These are phyloP conservation scores for Crithidia fasciculata DNA, from an alignment of 208 protist species.

Conservation along the genomic window DNA sequence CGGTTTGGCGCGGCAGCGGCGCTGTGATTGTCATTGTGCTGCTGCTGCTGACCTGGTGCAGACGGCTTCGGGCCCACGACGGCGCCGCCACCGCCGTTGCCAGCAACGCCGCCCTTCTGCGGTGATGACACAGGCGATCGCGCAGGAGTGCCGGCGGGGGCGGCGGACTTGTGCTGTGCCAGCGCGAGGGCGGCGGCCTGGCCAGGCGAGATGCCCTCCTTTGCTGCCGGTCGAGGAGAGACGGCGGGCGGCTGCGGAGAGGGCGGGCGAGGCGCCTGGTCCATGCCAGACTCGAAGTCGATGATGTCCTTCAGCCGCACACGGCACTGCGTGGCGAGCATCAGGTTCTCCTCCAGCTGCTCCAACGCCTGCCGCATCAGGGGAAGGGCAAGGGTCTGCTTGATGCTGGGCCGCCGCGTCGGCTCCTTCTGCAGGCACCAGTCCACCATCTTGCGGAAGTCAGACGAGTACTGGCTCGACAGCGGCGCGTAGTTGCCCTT, in stretches of 20 bases:
- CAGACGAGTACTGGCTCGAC: slow-evolving; percentile 77
- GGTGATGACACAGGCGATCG: slow-evolving; percentile 14
- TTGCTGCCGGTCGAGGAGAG: slow-evolving; percentile 4
- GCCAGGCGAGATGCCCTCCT: slow-evolving; percentile 66
- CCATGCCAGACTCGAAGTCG: slow-evolving; percentile 68
- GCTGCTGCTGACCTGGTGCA: slow-evolving; percentile 4
- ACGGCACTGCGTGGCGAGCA: slow-evolving; percentile 89
- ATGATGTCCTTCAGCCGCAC: slow-evolving; percentile 89
- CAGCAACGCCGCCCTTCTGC: not conserved
- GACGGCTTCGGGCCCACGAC: slow-evolving; percentile 48
- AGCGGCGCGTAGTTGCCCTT: slow-evolving; percentile 83
- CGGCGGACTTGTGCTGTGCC: slow-evolving; percentile 35
- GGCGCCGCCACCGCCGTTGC: slow-evolving; percentile 6
- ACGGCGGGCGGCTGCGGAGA: slow-evolving; percentile 24
- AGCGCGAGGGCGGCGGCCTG: slow-evolving; percentile 82
- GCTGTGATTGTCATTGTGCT: not conserved
- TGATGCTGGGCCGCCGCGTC: slow-evolving; percentile 77
- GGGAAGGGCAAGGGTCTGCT: slow-evolving; percentile 69
- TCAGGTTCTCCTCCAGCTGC: slow-evolving; percentile 86
- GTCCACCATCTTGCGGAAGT: slow-evolving; percentile 89
- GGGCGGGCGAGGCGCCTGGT: slow-evolving; percentile 30
- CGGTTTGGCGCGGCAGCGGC: slow-evolving; percentile 1
- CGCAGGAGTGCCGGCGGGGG: not conserved
- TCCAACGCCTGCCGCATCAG: slow-evolving; percentile 78
- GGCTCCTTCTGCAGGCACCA: slow-evolving; percentile 90